These are phyloP conservation scores for Monosporozyma yasuniensis DNA, from an alignment of 805 yeast species.

Conservation along the genomic window DNA sequence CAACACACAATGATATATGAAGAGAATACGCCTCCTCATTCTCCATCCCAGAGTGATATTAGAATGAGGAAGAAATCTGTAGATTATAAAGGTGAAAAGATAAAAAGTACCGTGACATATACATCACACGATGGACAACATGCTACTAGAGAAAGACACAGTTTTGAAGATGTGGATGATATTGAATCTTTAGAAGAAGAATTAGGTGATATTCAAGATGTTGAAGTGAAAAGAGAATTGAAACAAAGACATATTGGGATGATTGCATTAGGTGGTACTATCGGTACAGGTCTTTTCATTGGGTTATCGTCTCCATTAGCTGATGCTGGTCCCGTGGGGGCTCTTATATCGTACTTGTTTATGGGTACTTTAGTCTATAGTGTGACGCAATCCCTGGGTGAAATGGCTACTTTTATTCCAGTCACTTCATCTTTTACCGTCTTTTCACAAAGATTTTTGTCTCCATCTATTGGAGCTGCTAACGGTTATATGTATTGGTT, in stretches of 20 bases:
- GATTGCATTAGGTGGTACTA: constrained; percentile 75
- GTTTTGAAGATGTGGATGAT: constrained; percentile 3
- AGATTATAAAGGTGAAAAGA: background rate
- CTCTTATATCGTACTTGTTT: constrained; percentile 54
- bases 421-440: constrained; percentile 59
- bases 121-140: background rate
- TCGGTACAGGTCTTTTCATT: constrained; percentile 70
- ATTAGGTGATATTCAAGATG: constrained; percentile 25
- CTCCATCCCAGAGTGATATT: background rate
- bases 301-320: constrained; percentile 49
- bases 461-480: constrained; percentile 66
- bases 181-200: constrained; percentile 8
- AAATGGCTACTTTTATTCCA: constrained; percentile 74
- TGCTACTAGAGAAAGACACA: background rate
- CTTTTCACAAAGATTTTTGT: constrained; percentile 57
- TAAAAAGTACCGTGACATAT: background rate
- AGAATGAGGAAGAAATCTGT: background rate
- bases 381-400: constrained; percentile 67
- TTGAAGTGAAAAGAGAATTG: constrained; percentile 48
- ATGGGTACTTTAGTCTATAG: constrained; percentile 58
- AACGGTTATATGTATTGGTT: constrained; percentile 71
- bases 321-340: constrained; percentile 60
- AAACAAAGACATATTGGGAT: constrained; percentile 62
- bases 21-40: background rate
- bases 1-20: background rate